Base-by-base conservation (phyloP, 495 filamentous ascomycete genomes). In the Oleoguttula mirabilis region DNA sequence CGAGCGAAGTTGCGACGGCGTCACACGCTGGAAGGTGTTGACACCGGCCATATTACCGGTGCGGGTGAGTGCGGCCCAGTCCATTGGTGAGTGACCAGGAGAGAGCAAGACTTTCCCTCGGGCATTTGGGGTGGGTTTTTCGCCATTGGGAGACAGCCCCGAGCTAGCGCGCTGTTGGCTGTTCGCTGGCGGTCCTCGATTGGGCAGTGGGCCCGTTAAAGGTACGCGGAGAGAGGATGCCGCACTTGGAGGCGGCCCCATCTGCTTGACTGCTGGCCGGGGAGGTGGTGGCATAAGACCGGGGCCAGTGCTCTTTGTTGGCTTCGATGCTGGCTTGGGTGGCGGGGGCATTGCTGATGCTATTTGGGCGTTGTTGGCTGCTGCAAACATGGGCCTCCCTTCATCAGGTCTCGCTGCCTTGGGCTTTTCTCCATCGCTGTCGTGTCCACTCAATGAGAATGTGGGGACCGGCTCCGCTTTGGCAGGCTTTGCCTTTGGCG, bases 21-120 rank as follows among this genome's bases (percentile, higher is more conserved):
- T 79, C 8, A 98, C 83, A 4, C 72, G 68, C 37, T 65, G 59
- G 3, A 73, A 56, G 1, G 72, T 70, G 2, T 72, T 52, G 11
- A 70, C 66, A 55, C 69, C 57, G 69, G 60, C 57, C 8, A 93
- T 76, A 49, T 83, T 76, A 33, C 71, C 71, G 4, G 68, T 64
- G n/a, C 66, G 64, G 2, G 75, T 69, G 1, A 92, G 73, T 11
- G 77, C 74, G 20, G 90, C 90, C 90, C 90, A 98, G 70, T 98
- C 90, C 4, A 98, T 77, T 0, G 90, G 90, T 1, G 82, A 88
- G 67, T 82, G 87, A 27, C 90, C 90, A 0, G 90, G 90, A 22
- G 75, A 68, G 23, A 98, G 77, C 12, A 79, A 64, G 16, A 93
- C 83, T 50, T 82, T 76, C 20, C 40, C 37, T 6, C 61, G 56